These are phyloP conservation scores for Synchytrium microbalum DNA, from an alignment of 371 early-diverging fungal species.

Conservation along the genomic window DNA sequence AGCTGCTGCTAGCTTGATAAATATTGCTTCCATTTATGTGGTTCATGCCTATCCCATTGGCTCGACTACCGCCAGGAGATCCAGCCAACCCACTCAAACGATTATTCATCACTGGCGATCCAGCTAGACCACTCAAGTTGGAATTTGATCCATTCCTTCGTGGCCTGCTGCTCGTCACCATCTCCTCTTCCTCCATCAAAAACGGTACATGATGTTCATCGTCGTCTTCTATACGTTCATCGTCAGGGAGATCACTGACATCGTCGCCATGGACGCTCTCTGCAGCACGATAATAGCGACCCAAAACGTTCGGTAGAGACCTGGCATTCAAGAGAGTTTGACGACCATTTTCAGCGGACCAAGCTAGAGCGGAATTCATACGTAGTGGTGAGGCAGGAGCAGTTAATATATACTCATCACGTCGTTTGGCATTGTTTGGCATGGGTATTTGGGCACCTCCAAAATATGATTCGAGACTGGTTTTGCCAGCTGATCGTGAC, in stretches of 20 bases:
- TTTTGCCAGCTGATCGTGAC: conserved; percentile 2
- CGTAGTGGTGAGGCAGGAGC: background rate
- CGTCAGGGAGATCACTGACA: background rate
- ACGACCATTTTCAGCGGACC: background rate
- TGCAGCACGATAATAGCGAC: background rate
- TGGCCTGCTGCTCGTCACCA: background rate
- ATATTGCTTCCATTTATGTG: background rate
- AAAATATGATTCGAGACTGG: background rate
- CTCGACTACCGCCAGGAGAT: background rate
- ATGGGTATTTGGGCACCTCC: background rate
- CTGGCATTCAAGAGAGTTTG: background rate
- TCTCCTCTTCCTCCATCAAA: background rate
- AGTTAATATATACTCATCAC: background rate
- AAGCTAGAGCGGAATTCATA: background rate
- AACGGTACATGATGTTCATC: background rate
- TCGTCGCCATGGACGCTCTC: too few species aligned
- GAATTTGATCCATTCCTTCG: background rate
- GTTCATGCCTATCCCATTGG: background rate
- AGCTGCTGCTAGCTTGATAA: too few species aligned
- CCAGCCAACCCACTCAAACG: too few species aligned
- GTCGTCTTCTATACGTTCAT: background rate
- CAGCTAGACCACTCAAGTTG: background rate
- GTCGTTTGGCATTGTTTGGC: background rate
- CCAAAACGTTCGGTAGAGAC: background rate
- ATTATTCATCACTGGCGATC: background rate